Evolutionary conservation across 164 flowering plant species (phyloP), one percentile per base, ranked within the genome.

Genomic region (Annona squamosa): DNA sequence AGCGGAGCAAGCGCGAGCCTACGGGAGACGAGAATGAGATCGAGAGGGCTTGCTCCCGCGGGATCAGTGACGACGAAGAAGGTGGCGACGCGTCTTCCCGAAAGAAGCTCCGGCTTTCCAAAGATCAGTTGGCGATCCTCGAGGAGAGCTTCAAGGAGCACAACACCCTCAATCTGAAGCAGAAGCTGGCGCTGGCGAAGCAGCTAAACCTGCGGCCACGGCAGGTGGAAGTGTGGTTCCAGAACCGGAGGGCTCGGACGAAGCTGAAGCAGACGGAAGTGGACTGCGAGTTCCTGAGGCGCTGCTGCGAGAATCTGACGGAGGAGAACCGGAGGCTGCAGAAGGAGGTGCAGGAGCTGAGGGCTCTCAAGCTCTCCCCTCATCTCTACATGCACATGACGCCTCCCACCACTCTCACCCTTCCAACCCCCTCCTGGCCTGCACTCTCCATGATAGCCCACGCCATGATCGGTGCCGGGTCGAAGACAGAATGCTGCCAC

Each of bases 201-300:
- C 79, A 77, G 65, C 45, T 77, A 71, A 77, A 57, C 63, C 79
- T 77, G 43, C 72, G 79, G n/a, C 79, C 79, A 12, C 59, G 79
- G 62, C 79, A 77, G 46, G 79, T 77, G 41, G 79, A 77, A 70
- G 79, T 77, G n/a, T 77, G 79, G 79, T 77, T 77, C 57, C 79
- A 77, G 43, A 77, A 77, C 48, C 63, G 79, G 13, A 73, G 79
- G 18, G 79, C 79, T 52, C 81, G 86, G 79, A 83, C 86, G 3
- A 83, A 83, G 73, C 59, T 83, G 78, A 83, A 83, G 78, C 86
- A 83, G 47, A 83, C 84, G 18, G 86, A 83, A 67, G 86, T 83
- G 12, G 86, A 83, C 63, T 83, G 86, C 61, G 86, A 83, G 70
- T 83, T 75, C 63, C 41, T 83, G 73, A 83, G 77, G 75, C 71